phyloP scores from a whole-genome alignment of 805 yeast genomes.

The Yarrowia keelungensis region DNA sequence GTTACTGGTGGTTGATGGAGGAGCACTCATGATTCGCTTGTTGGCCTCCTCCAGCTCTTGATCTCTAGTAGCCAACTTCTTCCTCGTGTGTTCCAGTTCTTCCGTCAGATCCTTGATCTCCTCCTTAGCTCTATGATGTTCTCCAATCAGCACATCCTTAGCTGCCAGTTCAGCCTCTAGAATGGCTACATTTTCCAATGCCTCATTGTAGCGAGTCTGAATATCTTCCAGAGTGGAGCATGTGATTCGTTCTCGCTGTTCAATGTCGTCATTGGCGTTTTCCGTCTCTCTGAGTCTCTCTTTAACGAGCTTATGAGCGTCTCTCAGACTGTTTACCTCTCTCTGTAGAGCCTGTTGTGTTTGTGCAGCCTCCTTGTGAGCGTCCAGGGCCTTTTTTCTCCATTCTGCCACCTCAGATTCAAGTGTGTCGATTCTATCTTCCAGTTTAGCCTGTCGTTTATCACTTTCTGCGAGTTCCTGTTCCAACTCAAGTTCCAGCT shows the following conservation, averaged over 20 bases:
- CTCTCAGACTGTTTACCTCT: conserved; percentile 47
- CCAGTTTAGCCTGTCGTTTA: conserved; percentile 44
- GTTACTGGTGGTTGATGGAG: neutral
- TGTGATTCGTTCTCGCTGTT: conserved; percentile 53
- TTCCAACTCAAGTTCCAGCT: conserved; percentile 57
- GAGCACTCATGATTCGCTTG: conserved; percentile 9
- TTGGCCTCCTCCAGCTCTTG: conserved; percentile 36
- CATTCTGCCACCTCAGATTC: conserved; percentile 46
- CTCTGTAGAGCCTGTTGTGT: conserved; percentile 44
- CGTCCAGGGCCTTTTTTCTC: conserved; percentile 46
- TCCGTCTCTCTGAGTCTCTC: conserved; percentile 54
- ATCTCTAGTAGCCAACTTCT: conserved; percentile 37
- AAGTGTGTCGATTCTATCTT: conserved; percentile 43
- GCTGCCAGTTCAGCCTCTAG: conserved; percentile 52
- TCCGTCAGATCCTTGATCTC: conserved; percentile 50
- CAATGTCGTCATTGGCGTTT: conserved; percentile 55
- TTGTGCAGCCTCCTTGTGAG: conserved; percentile 46
- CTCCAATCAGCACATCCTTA: conserved; percentile 45
- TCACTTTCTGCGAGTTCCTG: conserved; percentile 53
- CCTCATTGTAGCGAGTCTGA: conserved; percentile 50
- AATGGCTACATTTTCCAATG: conserved; percentile 53
- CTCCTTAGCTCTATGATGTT: conserved; percentile 49
- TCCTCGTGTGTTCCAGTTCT: conserved; percentile 45
- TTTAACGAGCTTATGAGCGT: conserved; percentile 49
- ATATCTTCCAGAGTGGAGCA: conserved; percentile 50